Evolutionary conservation across 177 flowering plant species (phyloP).

Genomic region (Vitis hybrid): DNA sequence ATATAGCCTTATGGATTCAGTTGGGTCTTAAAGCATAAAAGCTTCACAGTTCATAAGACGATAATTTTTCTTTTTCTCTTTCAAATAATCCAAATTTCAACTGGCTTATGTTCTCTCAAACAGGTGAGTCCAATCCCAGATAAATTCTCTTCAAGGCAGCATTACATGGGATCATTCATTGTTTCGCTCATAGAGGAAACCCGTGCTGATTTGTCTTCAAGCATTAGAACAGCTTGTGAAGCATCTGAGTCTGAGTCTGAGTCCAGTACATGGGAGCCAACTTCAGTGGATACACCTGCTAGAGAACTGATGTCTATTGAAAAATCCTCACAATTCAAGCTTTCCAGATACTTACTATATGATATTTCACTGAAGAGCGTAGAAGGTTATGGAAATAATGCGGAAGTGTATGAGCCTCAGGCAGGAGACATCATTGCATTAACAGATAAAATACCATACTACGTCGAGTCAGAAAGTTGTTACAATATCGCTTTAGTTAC

Average conservation of each 20-base stretch:
- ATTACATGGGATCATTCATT: constrained; percentile 36
- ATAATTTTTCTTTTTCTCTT: too few relatives aligned
- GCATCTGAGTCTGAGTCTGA: constrained; percentile 19
- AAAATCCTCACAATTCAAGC: constrained; percentile 8
- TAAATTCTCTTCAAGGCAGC: constrained; percentile 24
- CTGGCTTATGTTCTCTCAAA: too few relatives aligned
- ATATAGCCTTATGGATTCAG: too few relatives aligned
- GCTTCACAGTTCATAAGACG: too few relatives aligned
- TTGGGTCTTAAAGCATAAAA: too few relatives aligned
- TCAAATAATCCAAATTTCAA: too few relatives aligned
- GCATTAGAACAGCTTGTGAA: constrained; percentile 19
- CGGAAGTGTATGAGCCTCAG: constrained; percentile 9
- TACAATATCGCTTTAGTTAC: constrained; percentile 7
- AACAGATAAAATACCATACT: constrained; percentile 19
- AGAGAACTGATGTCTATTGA: constrained; percentile 17
- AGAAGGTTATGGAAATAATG: background rate
- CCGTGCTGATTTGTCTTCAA: constrained; percentile 38
- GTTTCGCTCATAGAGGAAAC: constrained; percentile 46
- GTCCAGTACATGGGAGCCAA: too few relatives aligned
- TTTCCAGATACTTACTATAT: constrained; percentile 18
- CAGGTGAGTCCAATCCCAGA: constrained; percentile 46
- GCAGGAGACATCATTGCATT: constrained; percentile 22
- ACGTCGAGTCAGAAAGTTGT: constrained; percentile 9
- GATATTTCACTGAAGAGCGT: background rate
- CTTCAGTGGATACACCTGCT: too few relatives aligned